A percentile compares a stretch with the other conserved stretches of the same genome.
These are phyloP conservation scores for Gracilaria gracilis DNA, from an alignment of 23 red algal genomes.

Conservation along the genomic window DNA sequence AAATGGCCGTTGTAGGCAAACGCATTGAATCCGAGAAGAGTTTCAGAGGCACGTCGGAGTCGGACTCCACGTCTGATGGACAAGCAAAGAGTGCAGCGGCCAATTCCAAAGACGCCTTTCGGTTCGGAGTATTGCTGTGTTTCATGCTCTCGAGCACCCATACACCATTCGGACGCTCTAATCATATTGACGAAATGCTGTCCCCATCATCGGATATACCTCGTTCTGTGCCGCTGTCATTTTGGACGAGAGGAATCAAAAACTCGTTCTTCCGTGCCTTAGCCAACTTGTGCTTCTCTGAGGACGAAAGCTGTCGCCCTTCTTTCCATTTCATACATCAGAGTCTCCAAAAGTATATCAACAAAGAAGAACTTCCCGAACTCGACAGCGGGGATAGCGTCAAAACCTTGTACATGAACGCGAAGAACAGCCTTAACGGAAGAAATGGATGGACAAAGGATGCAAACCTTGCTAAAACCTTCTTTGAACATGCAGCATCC, in stretches of 20 bases:
- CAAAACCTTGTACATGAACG: background rate
- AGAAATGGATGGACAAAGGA: constrained; percentile 12
- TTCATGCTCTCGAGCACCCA: constrained; percentile 11
- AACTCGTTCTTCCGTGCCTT: background rate
- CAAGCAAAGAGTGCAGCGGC: background rate
- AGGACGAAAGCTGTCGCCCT: constrained; percentile 9
- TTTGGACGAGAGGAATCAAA: background rate
- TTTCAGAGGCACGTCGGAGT: background rate
- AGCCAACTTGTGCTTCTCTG: background rate
- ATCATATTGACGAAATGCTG: background rate
- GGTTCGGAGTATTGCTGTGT: constrained; percentile 25
- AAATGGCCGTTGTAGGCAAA: background rate
- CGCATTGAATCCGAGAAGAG: background rate
- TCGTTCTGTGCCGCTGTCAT: background rate
- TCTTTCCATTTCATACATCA: background rate
- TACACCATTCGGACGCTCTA: background rate
- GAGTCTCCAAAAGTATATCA: background rate
- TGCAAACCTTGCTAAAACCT: background rate
- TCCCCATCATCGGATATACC: background rate
- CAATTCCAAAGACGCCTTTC: background rate
- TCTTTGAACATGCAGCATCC: background rate
- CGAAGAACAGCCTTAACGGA: background rate
- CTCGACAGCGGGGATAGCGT: background rate
- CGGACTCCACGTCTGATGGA: background rate
- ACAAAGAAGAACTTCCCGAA: background rate